Percentiles rank a stretch among this genome's conserved stretches.
These are phyloP conservation scores for Candida andamanensis DNA, from an alignment of 805 yeast genomes.

Conservation along the genomic window DNA sequence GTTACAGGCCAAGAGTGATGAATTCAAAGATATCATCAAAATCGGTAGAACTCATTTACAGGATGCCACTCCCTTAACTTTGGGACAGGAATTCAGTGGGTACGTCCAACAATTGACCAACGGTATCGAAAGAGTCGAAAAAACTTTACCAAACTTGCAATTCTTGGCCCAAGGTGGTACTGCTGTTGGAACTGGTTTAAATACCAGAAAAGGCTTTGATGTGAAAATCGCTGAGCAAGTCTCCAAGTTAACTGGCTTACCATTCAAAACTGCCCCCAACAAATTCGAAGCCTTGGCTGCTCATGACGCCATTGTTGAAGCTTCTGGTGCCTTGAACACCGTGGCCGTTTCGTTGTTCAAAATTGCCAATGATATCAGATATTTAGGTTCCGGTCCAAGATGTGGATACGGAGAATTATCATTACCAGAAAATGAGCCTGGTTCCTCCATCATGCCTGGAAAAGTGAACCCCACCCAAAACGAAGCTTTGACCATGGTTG, in stretches of 20 bases:
- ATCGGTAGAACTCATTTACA: slow-evolving; percentile 99
- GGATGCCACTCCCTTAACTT: slow-evolving; percentile 96
- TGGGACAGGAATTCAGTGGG: slow-evolving; percentile 97
- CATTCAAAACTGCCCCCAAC: slow-evolving; percentile 93
- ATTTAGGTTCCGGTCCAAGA: slow-evolving; percentile 98
- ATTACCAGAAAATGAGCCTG: slow-evolving; percentile 98
- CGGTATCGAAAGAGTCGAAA: slow-evolving; percentile 84
- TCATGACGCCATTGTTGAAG: slow-evolving; percentile 97
- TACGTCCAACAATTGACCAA: slow-evolving; percentile 89
- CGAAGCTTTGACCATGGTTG: slow-evolving; percentile 98
- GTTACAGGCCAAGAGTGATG: slow-evolving; percentile 71
- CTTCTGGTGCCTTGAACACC: slow-evolving; percentile 95
- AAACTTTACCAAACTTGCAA: slow-evolving; percentile 67
- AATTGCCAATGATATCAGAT: slow-evolving; percentile 97
- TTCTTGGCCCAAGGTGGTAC: slow-evolving; percentile 98
- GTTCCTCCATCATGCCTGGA: slow-evolving; percentile 99
- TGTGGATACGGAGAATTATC: slow-evolving; percentile 97
- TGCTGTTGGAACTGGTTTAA: slow-evolving; percentile 98
- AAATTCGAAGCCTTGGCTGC: slow-evolving; percentile 99
- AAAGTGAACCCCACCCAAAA: slow-evolving; percentile 99
- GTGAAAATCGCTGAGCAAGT: slow-evolving; percentile 83
- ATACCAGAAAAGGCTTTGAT: slow-evolving; percentile 89
- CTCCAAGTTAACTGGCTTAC: slow-evolving; percentile 78
- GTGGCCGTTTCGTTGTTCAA: slow-evolving; percentile 90
- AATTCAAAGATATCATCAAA: slow-evolving; percentile 86